A percentile compares a stretch with the other conserved stretches of the same genome.
Conservation (phyloP, 202 grass and related monocot genomes). For the Zoysia matrella region DNA sequence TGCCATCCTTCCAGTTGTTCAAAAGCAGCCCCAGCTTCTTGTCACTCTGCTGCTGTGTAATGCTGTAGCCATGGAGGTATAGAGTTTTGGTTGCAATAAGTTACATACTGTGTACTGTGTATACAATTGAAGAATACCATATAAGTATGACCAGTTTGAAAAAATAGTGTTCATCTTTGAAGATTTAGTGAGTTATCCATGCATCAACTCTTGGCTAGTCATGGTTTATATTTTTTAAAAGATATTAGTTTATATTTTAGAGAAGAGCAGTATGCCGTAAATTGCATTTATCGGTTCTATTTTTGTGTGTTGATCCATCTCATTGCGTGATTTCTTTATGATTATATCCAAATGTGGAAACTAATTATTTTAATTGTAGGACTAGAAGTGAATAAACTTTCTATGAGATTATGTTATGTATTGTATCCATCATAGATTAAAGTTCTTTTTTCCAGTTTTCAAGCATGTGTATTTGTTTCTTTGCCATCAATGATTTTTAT, state of each 20-base stretch:
- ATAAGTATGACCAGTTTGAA: slow-evolving; percentile 12
- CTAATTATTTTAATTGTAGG: slow-evolving; percentile 9
- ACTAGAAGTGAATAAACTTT: background rate
- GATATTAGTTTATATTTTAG: too few relatives aligned
- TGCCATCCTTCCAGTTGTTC: slow-evolving; percentile 95
- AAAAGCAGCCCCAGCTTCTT: slow-evolving; percentile 98
- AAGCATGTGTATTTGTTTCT: background rate
- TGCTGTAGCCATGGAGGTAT: slow-evolving; percentile 94
- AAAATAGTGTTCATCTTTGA: slow-evolving; percentile 8
- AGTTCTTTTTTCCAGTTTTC: background rate
- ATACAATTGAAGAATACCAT: background rate
- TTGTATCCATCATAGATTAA: background rate
- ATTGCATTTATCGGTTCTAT: background rate
- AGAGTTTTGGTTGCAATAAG: slow-evolving; percentile 6
- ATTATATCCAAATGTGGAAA: background rate
- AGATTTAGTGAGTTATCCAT: slow-evolving; percentile 15
- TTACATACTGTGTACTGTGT: background rate
- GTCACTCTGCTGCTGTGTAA: slow-evolving; percentile 97
- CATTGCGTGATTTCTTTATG: slow-evolving; percentile 17
- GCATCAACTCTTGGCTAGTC: slow-evolving; percentile 19
- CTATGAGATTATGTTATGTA: background rate
- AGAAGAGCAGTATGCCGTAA: background rate
- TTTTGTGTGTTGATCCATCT: slow-evolving; percentile 15
- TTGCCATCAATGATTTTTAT: background rate
- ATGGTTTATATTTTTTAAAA: background rate